Evolutionary conservation across 331 rosid species (phyloP), one percentile per base, ranked within the genome.

Genomic region (Acacia pycnantha): DNA sequence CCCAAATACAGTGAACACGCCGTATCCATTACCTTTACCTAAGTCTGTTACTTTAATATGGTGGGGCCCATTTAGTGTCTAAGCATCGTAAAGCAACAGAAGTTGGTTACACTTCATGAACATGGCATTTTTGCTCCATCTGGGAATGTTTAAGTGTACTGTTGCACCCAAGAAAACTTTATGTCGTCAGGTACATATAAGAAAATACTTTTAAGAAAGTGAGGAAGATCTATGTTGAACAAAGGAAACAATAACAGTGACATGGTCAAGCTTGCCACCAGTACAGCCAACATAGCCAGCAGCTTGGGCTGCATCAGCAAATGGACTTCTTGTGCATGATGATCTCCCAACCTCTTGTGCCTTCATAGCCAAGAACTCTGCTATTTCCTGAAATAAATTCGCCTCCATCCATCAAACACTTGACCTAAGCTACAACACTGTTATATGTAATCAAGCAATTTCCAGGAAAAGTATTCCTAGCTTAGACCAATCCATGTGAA

Each of bases 261-360:
- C 91, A 82, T 86, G 83, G 74, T 94, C 98, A 51, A 89, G 95
- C 86, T 90, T 92, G 53, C 97, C 97, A 31, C 98, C 98, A 0
- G 81, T 65, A 58, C 74, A 89, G 61, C 91, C 89, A 75, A 85
- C 92, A 69, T 90, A 92, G 5, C 98, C 95, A 31, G 80, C 82
- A 40, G 95, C 90, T 70, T 87, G 78, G 1, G 93, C 91, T 80
- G 91, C 94, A 84, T 90, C 94, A 27, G 92, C 89, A 68, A 90
- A 94, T 72, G 98, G 97, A 89, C 91, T 92, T 84, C 92, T 77
- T 26, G 73, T 77, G n/a, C 68, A 76, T 84, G 88, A 62, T 72
- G 91, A 90, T 48, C 53, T 82, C 61, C 97, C 98, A 68, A 89
- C 88, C 74, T 88, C 91, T 65, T 87, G 97, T 22, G 98, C 97